Conservation (phyloP, 2,329 filamentous ascomycete genomes). For the Thielaviopsis punctulata region DNA sequence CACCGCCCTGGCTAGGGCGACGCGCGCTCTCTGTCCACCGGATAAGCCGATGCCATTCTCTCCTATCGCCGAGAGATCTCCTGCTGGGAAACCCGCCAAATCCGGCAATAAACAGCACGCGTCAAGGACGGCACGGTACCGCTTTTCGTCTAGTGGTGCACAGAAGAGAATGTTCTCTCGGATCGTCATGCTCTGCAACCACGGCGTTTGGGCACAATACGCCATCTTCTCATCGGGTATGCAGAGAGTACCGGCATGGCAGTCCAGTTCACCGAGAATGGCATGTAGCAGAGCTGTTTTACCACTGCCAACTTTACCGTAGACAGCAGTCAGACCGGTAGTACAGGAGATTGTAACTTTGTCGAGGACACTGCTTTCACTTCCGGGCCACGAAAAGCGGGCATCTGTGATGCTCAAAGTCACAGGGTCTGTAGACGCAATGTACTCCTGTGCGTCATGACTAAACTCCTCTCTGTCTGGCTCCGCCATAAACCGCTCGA, state of each 20-base stretch:
- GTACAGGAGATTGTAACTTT: conserved; percentile 29
- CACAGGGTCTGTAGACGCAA: conserved; percentile 16
- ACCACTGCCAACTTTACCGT: conserved; percentile 42
- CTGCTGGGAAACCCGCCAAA: conserved; percentile 35
- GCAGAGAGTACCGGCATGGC: conserved; percentile 31
- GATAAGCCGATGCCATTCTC: conserved; percentile 46
- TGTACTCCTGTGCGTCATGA: conserved; percentile 17
- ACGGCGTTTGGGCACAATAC: conserved; percentile 43
- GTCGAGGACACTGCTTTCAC: conserved; percentile 32
- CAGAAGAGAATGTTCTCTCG: conserved; percentile 49
- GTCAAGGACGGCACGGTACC: conserved; percentile 43
- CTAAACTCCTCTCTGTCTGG: conserved; percentile 47
- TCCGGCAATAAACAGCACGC: conserved; percentile 42
- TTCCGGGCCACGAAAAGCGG: conserved; percentile 66
- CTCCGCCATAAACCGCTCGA: conserved; percentile 75
- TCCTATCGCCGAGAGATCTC: conserved; percentile 41
- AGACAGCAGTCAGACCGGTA: conserved; percentile 36
- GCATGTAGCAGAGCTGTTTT: conserved; percentile 44
- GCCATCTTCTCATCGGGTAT: conserved; percentile 33
- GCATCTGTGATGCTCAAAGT: conserved; percentile 42
- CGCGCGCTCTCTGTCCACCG: conserved; percentile 45
- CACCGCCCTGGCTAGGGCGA: conserved; percentile 43
- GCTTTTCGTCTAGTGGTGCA: conserved; percentile 31
- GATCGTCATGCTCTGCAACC: conserved; percentile 49
- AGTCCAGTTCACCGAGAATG: conserved; percentile 49